Base-by-base conservation (phyloP, 345 rosid species). In the Acer saccharum region DNA sequence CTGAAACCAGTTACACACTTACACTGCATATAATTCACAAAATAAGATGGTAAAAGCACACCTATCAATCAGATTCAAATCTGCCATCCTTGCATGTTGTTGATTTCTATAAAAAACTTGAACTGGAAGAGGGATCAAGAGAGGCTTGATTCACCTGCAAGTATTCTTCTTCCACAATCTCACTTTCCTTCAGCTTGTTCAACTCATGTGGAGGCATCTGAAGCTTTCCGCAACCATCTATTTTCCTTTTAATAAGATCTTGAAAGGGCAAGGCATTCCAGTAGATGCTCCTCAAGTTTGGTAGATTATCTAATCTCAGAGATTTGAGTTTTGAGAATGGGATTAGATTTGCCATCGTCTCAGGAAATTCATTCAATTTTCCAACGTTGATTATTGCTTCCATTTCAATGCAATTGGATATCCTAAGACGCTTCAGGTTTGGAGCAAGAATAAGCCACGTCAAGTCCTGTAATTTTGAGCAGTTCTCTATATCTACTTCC, bases 381-480 rank as follows among this genome's bases (percentile, higher is more conserved):
- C 57, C 66, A 64, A 10, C 35, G 35, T 63, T 76, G 41, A 84
- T 73, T 50, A 84, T 62, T 58, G 76, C 77, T 74, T 79, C 79
- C 63, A 84, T 58, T 16, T 66, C 29, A 18, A 23, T 7, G 41
- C 83, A 84, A 3, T 16, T 5, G 0, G 1, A 16, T 17, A 74
- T 77, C 6, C 16, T 14, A n/a, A 84, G 57, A 27, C 3, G 0
- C 13, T 50, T 67, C 57, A 84, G 23, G 35, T 69, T 69, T 35
- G 75, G 87, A 20, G 81, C 83, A 9, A 65, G 71, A 76, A 81
- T 43, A 46, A 81, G 66, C 83, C 72, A 81, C 48, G 78, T 79
- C 70, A 84, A 13, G 7, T 81, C 81, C 29, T 10, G 44, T 60
- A 75, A 63, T 0, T 35, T 43, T 12, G 78, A 61, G 25, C 78